Evolutionary conservation across 768 basidiomycete genomes (phyloP).

Genomic region (Termitomyces sp.): DNA sequence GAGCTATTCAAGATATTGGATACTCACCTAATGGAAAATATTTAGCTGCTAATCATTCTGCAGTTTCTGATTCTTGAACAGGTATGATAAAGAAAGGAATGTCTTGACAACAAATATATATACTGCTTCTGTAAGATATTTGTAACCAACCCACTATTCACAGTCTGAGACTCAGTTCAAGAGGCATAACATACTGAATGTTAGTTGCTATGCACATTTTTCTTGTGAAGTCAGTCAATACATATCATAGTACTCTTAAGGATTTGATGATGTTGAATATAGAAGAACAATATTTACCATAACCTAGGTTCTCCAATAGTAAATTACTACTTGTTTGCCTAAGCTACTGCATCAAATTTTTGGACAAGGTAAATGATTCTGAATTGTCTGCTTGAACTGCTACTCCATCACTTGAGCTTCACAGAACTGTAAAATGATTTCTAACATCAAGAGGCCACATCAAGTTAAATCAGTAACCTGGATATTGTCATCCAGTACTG

Average conservation of each 20-base stretch:
- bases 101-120: slow-evolving; percentile 3
- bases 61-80: neutral
- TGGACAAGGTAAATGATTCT: neutral
- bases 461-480: slow-evolving; percentile 6
- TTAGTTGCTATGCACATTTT: neutral
- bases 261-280: neutral
- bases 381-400: neutral
- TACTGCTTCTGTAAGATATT: neutral
- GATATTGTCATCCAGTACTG: neutral
- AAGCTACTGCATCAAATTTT: slow-evolving; percentile 6
- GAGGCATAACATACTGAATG: neutral
- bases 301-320: slow-evolving; percentile 5
- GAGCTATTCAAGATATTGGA: slow-evolving; percentile 11
- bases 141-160: too few relatives aligned
- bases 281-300: neutral
- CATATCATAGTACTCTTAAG: slow-evolving; percentile 7
- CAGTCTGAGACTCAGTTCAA: neutral
- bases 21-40: slow-evolving; percentile 9
- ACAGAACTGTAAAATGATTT: neutral
- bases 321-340: slow-evolving; percentile 5
- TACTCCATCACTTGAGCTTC: neutral
- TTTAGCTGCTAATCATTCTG: neutral
- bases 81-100: slow-evolving; percentile 1
- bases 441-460: slow-evolving; percentile 5
- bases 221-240: neutral